Conservation (phyloP, 352 stramenopile species). For the Halophytophthora batemanensis region DNA sequence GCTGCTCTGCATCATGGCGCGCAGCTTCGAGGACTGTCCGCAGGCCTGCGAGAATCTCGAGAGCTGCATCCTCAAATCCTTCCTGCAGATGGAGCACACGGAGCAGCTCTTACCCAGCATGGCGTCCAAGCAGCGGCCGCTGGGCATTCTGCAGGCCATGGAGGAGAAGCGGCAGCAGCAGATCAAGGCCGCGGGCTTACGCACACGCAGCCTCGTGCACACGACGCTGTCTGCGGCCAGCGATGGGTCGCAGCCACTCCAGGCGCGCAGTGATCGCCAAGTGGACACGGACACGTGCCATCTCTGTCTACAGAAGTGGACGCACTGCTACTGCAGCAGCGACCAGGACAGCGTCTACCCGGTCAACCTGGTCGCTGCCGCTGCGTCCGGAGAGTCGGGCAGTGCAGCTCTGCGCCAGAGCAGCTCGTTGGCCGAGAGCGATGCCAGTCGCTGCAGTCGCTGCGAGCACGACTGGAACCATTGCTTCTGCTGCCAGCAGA, state of each 20-base stretch:
- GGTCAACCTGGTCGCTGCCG: constrained; percentile 22
- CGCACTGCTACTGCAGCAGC: constrained; percentile 85
- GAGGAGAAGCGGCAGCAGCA: constrained; percentile 72
- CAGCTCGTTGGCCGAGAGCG: constrained; percentile 49
- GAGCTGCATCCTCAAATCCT: constrained; percentile 67
- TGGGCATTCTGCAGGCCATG: constrained; percentile 64
- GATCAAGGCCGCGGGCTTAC: constrained; percentile 56
- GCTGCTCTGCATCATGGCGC: constrained; percentile 66
- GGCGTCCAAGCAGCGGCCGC: constrained; percentile 50
- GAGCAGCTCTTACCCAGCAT: constrained; percentile 48
- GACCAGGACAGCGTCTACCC: constrained; percentile 70
- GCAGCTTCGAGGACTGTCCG: constrained; percentile 62
- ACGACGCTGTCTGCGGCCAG: constrained; percentile 41
- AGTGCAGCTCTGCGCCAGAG: constrained; percentile 24
- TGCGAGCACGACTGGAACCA: constrained; percentile 69
- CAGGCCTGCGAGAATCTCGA: constrained; percentile 70
- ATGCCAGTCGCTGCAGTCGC: constrained; percentile 63
- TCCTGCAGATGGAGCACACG: constrained; percentile 71
- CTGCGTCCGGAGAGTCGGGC: constrained; percentile 6
- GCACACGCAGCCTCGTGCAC: constrained; percentile 47
- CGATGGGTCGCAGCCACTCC: constrained; percentile 24
- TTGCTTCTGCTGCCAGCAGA: constrained; percentile 74
- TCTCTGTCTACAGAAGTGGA: constrained; percentile 81
- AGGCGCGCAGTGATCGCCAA: constrained; percentile 35
- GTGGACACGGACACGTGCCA: constrained; percentile 73